Base-by-base conservation (phyloP, 2,329 filamentous ascomycete genomes). In the Colletotrichum sp. region DNA sequence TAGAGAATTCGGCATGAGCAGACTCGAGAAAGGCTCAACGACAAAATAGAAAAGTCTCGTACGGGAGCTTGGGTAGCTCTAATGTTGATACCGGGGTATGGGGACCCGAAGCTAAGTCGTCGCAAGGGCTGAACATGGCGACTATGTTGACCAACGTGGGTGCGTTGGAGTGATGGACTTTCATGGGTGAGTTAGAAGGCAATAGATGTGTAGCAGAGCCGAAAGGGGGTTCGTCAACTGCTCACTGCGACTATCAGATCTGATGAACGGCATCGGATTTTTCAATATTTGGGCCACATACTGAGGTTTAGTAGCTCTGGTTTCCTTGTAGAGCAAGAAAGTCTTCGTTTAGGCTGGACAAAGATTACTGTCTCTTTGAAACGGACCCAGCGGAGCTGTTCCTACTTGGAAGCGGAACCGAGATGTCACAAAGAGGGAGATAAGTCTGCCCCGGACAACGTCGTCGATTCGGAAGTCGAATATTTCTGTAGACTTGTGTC, bases 401-500 rank as follows among this genome's bases (percentile, higher is more conserved):
- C 16, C 3, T 18, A 10, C 36, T 10, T 6, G 1, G 16, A 10
- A 18, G 36, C 16, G 0, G 39, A 44, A n/a, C 18, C 8, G 3
- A 44, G 36, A 3, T 1, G 16, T 3, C 8, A 44, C 8, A 1
- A 44, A 44, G 3, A 44, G 8, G 2, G 8, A 44, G 8, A 3
- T 10, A 44, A 44, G 8, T 44, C 36, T 34, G 12, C 32, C 32
- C 6, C 32, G 32, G 32, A 5, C 32, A 34, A 34, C 32, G 32
- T 34, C 6, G 12, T 34, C 12, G 32, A 34, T 34, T 34, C 34
- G 34, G 3, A 4, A 34, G 13, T 15, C 34, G 1, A 34, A 15
- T 1, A 4, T 34, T 39, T 18, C 16, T 39, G 16, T 0, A 3
- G 5, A 2, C 2, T 0, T n/a, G 9, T 12, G 3, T n/a, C 18